Base-by-base conservation (phyloP, 768 basidiomycete genomes). In the Suillus lakei region DNA sequence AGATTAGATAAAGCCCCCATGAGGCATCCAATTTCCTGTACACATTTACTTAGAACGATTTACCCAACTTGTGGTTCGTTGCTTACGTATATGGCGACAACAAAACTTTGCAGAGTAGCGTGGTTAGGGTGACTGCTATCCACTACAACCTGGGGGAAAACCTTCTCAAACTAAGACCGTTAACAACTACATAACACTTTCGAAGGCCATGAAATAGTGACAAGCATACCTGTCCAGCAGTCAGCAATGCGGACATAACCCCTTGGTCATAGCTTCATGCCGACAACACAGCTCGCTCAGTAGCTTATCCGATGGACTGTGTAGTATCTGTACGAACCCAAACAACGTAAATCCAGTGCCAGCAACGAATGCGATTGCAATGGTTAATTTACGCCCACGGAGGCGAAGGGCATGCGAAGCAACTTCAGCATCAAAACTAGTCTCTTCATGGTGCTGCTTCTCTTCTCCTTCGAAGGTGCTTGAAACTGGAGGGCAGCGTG, bases 191-290 rank as follows among this genome's bases (percentile, higher is more conserved):
- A 59, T 28, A 4, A 10, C 15, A 21, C 46, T 50, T n/a, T n/a
- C 53, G 18, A 28, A 43, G 54, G 44, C 10, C 9, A 12, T 10
- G 30, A 16, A 5, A 12, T 32, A 21, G 61, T 61, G 13, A 5
- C 6, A 36, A 12, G 38, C 43, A 26, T 63, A 85, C 85, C 78
- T 85, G 83, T 54, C 78, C 77, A 0, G 89, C 83, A 5, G 84
- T 88, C 58, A 90, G 74, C 26, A 89, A 77, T 21, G 88, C 86
- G n/a, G 84, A 85, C 88, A 90, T 88, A 38, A 89, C 89, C 50
- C 88, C 88, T 71, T 90, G 89, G 69, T 90, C 89, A 75, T 89
- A 90, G 32, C 86, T 87, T 30, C 18, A 61, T 32, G 36, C 6
- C 43, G 50, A 54, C 21, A 32, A 32, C 41, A 28, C 38, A 28